phyloP scores from a whole-genome alignment of 202 grass and related monocot species.

The Zoysia matrella region DNA sequence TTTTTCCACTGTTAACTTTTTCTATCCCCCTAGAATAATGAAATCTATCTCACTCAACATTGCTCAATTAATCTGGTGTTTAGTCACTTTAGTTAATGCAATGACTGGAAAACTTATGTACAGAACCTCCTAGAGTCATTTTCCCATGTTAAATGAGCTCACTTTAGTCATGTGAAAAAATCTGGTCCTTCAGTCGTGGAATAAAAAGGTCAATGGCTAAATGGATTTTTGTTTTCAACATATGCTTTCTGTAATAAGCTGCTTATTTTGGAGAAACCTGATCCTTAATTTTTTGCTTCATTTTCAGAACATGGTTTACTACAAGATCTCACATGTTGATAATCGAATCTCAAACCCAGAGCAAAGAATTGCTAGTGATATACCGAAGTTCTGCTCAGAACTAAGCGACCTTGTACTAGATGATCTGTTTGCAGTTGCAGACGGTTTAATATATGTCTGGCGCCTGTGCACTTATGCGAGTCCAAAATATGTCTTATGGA shows the following conservation, averaged over 20 bases:
- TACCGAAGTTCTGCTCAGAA: slow-evolving; percentile 93
- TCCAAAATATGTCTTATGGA: slow-evolving; percentile 98
- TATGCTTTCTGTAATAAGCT: background rate
- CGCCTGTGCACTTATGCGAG: slow-evolving; percentile 95
- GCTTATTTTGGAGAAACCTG: background rate
- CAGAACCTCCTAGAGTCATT: slow-evolving; percentile 5
- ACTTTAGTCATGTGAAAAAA: background rate
- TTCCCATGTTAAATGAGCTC: slow-evolving; percentile 19
- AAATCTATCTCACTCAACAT: background rate
- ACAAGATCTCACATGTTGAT: slow-evolving; percentile 97
- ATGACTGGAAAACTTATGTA: slow-evolving; percentile 9
- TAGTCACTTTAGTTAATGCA: slow-evolving; percentile 22
- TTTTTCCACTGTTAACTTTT: background rate
- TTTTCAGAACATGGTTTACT: slow-evolving; percentile 97
- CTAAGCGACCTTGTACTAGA: slow-evolving; percentile 96
- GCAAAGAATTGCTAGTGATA: slow-evolving; percentile 96
- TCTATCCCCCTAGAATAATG: background rate
- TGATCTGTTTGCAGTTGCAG: slow-evolving; percentile 83
- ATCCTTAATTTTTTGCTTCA: slow-evolving; percentile 4
- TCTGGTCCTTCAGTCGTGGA: background rate
- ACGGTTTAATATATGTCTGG: slow-evolving; percentile 92
- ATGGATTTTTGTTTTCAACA: slow-evolving; percentile 7
- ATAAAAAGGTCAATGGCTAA: background rate
- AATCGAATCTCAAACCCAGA: slow-evolving; percentile 88
- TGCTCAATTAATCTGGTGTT: slow-evolving; percentile 21